These are phyloP conservation scores for Lachnellula suecica DNA, from an alignment of 2,329 filamentous ascomycete genomes.

Conservation along the genomic window DNA sequence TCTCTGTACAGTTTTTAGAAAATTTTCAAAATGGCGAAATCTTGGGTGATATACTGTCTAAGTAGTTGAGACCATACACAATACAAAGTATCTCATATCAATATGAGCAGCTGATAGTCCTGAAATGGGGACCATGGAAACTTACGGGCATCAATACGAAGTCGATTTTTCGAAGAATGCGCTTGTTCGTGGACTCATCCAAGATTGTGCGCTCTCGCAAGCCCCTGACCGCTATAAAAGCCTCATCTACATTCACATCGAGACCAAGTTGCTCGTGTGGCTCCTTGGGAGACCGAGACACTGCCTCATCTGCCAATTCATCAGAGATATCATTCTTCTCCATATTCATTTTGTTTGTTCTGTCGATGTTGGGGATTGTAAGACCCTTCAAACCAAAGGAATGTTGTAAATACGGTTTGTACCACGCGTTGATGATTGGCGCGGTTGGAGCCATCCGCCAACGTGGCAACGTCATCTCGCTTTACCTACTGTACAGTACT, in stretches of 20 bases:
- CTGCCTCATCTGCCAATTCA: too few relatives aligned
- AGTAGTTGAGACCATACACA: neutral
- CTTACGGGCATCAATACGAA: neutral
- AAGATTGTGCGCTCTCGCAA: neutral
- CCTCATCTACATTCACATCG: neutral
- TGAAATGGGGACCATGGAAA: neutral
- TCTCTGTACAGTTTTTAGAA: neutral
- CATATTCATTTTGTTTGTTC: too few relatives aligned
- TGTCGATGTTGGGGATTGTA: too few relatives aligned
- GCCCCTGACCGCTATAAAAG: neutral
- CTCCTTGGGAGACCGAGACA: too few relatives aligned
- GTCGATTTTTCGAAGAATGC: neutral
- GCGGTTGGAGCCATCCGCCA: too few relatives aligned
- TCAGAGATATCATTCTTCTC: too few relatives aligned
- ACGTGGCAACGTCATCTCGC: too few relatives aligned
- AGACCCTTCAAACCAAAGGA: too few relatives aligned
- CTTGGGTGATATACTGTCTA: neutral
- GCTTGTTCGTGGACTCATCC: neutral
- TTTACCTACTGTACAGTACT: too few relatives aligned
- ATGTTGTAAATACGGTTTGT: too few relatives aligned
- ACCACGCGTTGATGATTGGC: too few relatives aligned
- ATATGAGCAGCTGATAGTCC: neutral
- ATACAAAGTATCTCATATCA: neutral
- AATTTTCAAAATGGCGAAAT: neutral
- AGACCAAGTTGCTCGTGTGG: too few relatives aligned